A percentile compares a stretch with the other conserved stretches of the same genome.
Conservation (phyloP, 192 early-diverging fungal genomes). For the Mortierella hygrophila region DNA sequence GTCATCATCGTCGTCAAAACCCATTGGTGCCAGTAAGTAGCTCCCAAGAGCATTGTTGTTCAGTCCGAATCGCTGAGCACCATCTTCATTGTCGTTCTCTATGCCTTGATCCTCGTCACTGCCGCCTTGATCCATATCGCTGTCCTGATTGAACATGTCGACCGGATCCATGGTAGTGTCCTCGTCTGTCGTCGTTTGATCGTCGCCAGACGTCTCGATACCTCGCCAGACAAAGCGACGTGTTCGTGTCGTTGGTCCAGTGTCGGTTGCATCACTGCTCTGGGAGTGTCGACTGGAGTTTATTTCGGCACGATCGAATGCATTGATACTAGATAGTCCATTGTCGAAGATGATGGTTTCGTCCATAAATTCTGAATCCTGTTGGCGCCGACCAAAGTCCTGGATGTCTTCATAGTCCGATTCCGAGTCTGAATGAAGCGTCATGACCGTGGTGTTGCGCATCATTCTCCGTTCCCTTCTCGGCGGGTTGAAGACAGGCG, state of each 20-base stretch:
- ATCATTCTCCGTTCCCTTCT: constrained; percentile 12
- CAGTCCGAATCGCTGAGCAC: not conserved
- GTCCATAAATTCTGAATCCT: not conserved
- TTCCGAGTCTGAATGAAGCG: constrained; percentile 41
- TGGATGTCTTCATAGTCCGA: constrained; percentile 8
- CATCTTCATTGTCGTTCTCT: constrained; percentile 1
- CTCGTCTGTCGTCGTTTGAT: constrained; percentile 13
- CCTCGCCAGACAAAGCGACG: constrained; percentile 17
- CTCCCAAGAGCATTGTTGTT: constrained; percentile 25
- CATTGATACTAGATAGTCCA: constrained; percentile 7
- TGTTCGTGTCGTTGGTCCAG: not conserved
- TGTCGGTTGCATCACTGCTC: not conserved
- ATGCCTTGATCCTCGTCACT: not conserved
- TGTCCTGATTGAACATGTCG: constrained; percentile 15
- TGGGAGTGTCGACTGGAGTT: not conserved
- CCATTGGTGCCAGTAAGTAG: constrained; percentile 47
- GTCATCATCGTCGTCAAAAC: constrained; percentile 43
- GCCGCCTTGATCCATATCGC: constrained; percentile 13
- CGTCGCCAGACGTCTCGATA: constrained; percentile 22
- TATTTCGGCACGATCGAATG: not conserved
- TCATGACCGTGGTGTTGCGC: constrained; percentile 44
- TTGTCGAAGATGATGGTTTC: constrained; percentile 27
- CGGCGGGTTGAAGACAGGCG: not conserved
- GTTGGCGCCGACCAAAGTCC: not conserved
- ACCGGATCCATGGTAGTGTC: not conserved